A percentile compares a stretch with the other conserved stretches of the same genome.
These are phyloP conservation scores for Boletus eberwhitei DNA, from an alignment of 768 basidiomycete species.

Conservation along the genomic window DNA sequence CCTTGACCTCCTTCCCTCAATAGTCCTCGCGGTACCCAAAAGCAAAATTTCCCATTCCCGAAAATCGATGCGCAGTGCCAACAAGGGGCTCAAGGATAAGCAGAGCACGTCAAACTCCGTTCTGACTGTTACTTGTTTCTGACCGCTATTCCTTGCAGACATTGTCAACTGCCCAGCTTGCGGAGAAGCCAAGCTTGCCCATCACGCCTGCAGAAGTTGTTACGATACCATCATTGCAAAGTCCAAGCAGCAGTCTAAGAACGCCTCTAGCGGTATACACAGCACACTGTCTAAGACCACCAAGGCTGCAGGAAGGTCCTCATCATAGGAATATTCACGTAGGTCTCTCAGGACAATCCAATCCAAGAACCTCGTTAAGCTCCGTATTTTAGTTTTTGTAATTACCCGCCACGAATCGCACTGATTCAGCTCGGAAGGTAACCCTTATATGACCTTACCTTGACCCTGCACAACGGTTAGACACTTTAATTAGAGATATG, in stretches of 20 bases:
- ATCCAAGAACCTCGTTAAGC: neutral
- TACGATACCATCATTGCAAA: constrained; percentile 41
- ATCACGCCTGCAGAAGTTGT: constrained; percentile 82
- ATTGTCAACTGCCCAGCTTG: constrained; percentile 90
- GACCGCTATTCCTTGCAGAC: constrained; percentile 45
- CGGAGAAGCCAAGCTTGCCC: constrained; percentile 82
- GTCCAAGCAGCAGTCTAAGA: constrained; percentile 20
- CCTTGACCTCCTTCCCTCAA: constrained; percentile 78
- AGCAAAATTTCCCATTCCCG: constrained; percentile 89
- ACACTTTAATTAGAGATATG: neutral
- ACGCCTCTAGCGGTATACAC: neutral
- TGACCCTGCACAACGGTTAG: neutral
- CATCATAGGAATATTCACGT: neutral
- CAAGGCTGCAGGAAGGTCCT: neutral
- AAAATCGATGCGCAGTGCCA: constrained; percentile 92
- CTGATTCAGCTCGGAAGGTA: neutral
- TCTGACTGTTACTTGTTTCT: neutral
- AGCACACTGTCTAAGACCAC: neutral
- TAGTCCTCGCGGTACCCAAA: constrained; percentile 92
- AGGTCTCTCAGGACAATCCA: neutral
- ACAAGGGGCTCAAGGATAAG: constrained; percentile 94
- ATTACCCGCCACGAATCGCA: neutral
- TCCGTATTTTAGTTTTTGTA: neutral
- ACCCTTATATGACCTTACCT: neutral
- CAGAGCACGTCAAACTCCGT: constrained; percentile 50